Evolutionary conservation across 164 flowering plant species (phyloP).

Genomic region (Sextonia rubra): DNA sequence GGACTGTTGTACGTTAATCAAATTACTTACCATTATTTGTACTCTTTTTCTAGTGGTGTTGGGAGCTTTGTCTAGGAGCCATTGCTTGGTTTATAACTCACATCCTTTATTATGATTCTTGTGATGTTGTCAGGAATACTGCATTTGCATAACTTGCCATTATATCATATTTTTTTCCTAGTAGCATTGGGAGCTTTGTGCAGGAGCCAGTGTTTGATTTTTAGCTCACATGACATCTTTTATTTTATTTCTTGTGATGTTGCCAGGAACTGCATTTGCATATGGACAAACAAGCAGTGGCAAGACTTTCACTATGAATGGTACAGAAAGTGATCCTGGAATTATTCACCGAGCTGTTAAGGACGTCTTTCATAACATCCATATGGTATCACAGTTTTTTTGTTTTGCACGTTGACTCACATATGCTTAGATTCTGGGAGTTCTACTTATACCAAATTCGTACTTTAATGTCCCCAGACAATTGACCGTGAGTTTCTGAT

Average conservation of each 20-base stretch:
- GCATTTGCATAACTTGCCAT: slow-evolving; percentile 65
- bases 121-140: slow-evolving; percentile 52
- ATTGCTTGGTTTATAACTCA: neutral
- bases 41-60: no score
- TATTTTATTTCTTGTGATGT: neutral
- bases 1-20: no score
- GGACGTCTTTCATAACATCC: slow-evolving; percentile 58
- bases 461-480: slow-evolving; percentile 30
- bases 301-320: slow-evolving; percentile 96
- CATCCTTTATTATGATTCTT: neutral
- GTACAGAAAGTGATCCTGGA: slow-evolving; percentile 74
- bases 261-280: slow-evolving; percentile 87
- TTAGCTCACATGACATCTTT: neutral
- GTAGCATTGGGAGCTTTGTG: no score
- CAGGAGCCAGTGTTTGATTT: neutral
- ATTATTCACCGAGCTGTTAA: slow-evolving; percentile 81
- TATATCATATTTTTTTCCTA: no score
- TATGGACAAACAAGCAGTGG: slow-evolving; percentile 99
- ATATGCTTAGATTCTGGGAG: neutral
- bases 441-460: slow-evolving; percentile 5
- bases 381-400: slow-evolving; percentile 48
- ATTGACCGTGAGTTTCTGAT: slow-evolving; percentile 75
- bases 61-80: neutral
- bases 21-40: slow-evolving; percentile 18
- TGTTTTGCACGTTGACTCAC: neutral